These are phyloP conservation scores for Lycium ferocissimum DNA, from an alignment of 257 asterid species.

Conservation along the genomic window DNA sequence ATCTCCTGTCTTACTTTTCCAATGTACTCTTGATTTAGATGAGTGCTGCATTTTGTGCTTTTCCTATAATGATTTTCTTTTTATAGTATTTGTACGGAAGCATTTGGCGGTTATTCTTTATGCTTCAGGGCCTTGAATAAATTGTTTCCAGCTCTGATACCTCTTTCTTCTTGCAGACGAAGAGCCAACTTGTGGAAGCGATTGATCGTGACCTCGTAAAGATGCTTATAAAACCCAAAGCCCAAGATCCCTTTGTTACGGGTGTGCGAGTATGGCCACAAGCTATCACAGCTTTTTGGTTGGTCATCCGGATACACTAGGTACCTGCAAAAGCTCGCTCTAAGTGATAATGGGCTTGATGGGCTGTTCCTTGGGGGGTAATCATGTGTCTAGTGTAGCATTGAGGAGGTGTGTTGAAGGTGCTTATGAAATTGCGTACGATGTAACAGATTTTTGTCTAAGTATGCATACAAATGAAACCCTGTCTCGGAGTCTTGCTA, in stretches of 20 bases:
- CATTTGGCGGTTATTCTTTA: background rate
- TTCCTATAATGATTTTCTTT: background rate
- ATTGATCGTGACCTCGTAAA: constrained; percentile 94
- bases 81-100: background rate
- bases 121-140: constrained; percentile 6
- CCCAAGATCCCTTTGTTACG: constrained; percentile 69
- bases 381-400: constrained; percentile 89
- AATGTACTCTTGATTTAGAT: background rate
- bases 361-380: constrained; percentile 93
- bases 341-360: constrained; percentile 57
- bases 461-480: constrained; percentile 49
- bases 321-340: constrained; percentile 67
- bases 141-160: constrained; percentile 34
- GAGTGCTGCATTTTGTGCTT: background rate
- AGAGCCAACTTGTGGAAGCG: constrained; percentile 82
- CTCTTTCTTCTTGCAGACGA: constrained; percentile 56
- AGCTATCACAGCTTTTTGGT: constrained; percentile 92
- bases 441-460: constrained; percentile 73
- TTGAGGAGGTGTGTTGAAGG: constrained; percentile 96
- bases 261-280: constrained; percentile 92
- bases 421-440: constrained; percentile 80
- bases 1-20: background rate
- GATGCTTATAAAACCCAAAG: constrained; percentile 77
- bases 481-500: background rate
- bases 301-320: constrained; percentile 81